Percentiles rank a stretch among this genome's conserved stretches.
These are phyloP conservation scores for Phytophthora uliginosa DNA, from an alignment of 352 stramenopile species.

Conservation along the genomic window DNA sequence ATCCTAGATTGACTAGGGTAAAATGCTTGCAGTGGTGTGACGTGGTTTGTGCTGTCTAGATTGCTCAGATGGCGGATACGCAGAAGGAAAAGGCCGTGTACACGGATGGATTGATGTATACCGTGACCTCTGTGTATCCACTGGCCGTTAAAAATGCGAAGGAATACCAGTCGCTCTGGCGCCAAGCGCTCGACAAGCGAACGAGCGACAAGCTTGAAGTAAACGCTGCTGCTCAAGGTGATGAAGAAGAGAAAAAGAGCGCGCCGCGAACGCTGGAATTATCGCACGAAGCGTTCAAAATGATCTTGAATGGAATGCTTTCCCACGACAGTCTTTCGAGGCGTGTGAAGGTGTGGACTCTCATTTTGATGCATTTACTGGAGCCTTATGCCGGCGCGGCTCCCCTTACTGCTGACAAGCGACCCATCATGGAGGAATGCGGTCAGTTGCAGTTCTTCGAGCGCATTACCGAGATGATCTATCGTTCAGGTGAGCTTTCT, in stretches of 20 bases:
- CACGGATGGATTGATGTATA: slow-evolving; percentile 72
- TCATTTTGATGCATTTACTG: slow-evolving; percentile 64
- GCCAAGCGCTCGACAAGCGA: slow-evolving; percentile 43
- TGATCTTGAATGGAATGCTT: slow-evolving; percentile 58
- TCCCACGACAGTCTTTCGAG: slow-evolving; percentile 61
- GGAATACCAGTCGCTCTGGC: slow-evolving; percentile 60
- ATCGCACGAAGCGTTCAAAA: slow-evolving; percentile 43
- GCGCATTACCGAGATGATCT: slow-evolving; percentile 49
- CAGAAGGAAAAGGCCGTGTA: slow-evolving; percentile 48
- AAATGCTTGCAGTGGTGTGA: background rate
- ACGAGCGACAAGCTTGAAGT: background rate
- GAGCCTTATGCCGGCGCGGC: slow-evolving; percentile 35
- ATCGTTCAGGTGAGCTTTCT: slow-evolving; percentile 45
- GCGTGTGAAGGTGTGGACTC: slow-evolving; percentile 71
- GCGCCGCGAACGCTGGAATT: slow-evolving; percentile 16
- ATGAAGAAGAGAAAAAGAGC: slow-evolving; percentile 15
- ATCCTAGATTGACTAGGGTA: background rate
- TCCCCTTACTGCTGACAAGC: slow-evolving; percentile 31
- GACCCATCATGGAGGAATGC: slow-evolving; percentile 32
- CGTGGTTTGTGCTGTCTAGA: slow-evolving; percentile 23
- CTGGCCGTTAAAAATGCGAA: slow-evolving; percentile 59
- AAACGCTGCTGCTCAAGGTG: background rate
- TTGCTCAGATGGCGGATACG: slow-evolving; percentile 46
- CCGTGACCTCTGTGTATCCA: slow-evolving; percentile 49
- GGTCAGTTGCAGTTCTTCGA: slow-evolving; percentile 47